A percentile compares a stretch with the other conserved stretches of the same genome.
phyloP scores from a whole-genome alignment of 208 protist species.

The Acanthamoeba quina region DNA sequence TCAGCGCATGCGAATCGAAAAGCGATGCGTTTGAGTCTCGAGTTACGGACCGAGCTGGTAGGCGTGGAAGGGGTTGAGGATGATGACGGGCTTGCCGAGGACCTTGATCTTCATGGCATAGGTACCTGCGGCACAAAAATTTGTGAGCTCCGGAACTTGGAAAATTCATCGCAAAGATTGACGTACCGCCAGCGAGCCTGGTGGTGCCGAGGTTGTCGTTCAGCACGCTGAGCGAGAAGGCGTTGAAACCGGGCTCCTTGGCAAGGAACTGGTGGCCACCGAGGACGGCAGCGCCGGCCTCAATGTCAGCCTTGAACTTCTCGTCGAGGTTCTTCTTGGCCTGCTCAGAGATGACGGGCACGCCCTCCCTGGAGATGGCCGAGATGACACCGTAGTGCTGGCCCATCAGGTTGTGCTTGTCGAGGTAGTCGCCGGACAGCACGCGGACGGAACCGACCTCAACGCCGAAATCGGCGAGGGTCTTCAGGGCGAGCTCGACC shows the following conservation, averaged over 20 bases:
- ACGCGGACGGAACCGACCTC: slow-evolving; percentile 70
- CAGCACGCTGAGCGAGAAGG: slow-evolving; percentile 73
- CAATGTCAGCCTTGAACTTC: slow-evolving; percentile 73
- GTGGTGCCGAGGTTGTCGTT: slow-evolving; percentile 78
- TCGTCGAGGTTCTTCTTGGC: slow-evolving; percentile 75
- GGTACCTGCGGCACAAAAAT: neutral
- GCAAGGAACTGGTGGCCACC: slow-evolving; percentile 74
- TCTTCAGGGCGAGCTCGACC: slow-evolving; percentile 74
- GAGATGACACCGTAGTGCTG: slow-evolving; percentile 77
- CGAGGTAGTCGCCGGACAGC: slow-evolving; percentile 65
- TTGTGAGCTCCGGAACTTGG: neutral
- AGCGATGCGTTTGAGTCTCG: neutral
- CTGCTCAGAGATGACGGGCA: slow-evolving; percentile 57
- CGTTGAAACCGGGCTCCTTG: slow-evolving; percentile 65
- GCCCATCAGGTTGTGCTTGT: slow-evolving; percentile 73
- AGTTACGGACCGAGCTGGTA: slow-evolving; percentile 63
- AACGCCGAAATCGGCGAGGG: slow-evolving; percentile 69
- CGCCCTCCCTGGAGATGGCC: slow-evolving; percentile 63
- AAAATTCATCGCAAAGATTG: neutral
- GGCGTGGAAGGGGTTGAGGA: slow-evolving; percentile 77
- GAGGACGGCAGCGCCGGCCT: slow-evolving; percentile 66
- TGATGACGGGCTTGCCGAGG: slow-evolving; percentile 72
- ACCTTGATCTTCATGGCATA: slow-evolving; percentile 74
- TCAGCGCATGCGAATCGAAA: neutral
- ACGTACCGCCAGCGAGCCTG: slow-evolving; percentile 70